A percentile compares a stretch with the other conserved stretches of the same genome.
These are phyloP conservation scores for Ceratobasidium sp. DNA, from an alignment of 1,284 basidiomycete genomes.

Conservation along the genomic window DNA sequence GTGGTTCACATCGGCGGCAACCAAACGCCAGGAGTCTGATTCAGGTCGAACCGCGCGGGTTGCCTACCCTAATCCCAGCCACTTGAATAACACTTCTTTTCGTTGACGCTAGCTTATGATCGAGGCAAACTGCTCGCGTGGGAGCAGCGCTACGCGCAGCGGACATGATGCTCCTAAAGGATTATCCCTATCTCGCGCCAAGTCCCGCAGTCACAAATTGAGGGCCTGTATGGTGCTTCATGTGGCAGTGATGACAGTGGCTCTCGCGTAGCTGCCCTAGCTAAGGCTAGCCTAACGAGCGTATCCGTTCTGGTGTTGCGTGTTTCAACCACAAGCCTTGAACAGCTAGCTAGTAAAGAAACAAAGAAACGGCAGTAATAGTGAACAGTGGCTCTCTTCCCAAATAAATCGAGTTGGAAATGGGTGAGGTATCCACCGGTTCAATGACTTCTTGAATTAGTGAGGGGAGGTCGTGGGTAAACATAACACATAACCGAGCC, in stretches of 20 bases:
- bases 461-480: not conserved
- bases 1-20: conserved; percentile 31
- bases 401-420: not conserved
- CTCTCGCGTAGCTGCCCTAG: not conserved
- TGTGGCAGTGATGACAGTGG: not conserved
- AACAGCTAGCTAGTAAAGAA: not conserved
- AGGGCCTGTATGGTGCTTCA: not conserved
- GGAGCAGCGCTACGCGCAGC: conserved; percentile 6
- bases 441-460: conserved; percentile 8
- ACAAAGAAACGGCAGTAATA: not conserved
- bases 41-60: conserved; percentile 5
- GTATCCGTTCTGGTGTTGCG: not conserved
- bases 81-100: conserved; percentile 24
- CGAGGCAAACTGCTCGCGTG: conserved; percentile 26
- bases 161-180: not conserved
- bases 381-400: not conserved
- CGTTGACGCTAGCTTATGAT: conserved; percentile 28
- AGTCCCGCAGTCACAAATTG: conserved; percentile 12
- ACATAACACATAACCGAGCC: not conserved
- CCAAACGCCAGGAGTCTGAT: conserved; percentile 1
- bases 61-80: conserved; percentile 28
- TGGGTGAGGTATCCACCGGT: not conserved
- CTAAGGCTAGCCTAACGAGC: not conserved
- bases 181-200: not conserved
- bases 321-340: not conserved